phyloP scores from a whole-genome alignment of 78 protist species.

The Cavenderia fasciculata region DNA sequence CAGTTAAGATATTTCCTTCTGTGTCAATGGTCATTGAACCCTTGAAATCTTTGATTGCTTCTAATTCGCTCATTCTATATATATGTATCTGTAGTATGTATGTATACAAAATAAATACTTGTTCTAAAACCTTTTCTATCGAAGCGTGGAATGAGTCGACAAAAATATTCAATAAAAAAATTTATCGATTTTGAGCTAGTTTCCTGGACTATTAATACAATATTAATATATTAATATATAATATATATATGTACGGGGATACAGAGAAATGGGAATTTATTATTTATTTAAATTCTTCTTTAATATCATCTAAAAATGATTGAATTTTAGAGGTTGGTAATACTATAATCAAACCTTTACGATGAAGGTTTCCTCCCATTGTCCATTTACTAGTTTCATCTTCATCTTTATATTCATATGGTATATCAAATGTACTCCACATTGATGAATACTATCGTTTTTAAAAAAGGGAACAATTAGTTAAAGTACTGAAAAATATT shows the following conservation, averaged over 20 bases:
- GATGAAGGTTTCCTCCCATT: background rate
- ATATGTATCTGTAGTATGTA: background rate
- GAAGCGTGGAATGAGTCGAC: no score
- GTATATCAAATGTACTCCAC: constrained; percentile 49
- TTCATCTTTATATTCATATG: constrained; percentile 60
- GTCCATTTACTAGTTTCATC: constrained; percentile 60
- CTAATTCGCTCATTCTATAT: constrained; percentile 30
- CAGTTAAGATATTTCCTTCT: constrained; percentile 44
- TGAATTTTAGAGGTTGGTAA: constrained; percentile 29
- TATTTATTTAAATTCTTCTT: constrained; percentile 13
- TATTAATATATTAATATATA: no score
- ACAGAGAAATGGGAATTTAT: background rate
- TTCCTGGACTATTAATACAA: no score
- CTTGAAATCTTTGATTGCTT: constrained; percentile 50
- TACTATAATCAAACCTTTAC: constrained; percentile 61
- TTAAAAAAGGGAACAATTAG: no score
- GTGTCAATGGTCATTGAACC: constrained; percentile 52
- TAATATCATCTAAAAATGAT: constrained; percentile 9
- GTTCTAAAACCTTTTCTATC: no score
- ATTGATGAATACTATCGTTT: constrained; percentile 24
- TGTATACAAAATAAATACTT: no score
- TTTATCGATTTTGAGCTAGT: no score
- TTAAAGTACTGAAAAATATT: no score
- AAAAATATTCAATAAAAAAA: no score
- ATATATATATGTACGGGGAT: background rate